A percentile compares a stretch with the other conserved stretches of the same genome.
Conservation (phyloP, 352 stramenopile genomes). For the Globisporangium spiculum region DNA sequence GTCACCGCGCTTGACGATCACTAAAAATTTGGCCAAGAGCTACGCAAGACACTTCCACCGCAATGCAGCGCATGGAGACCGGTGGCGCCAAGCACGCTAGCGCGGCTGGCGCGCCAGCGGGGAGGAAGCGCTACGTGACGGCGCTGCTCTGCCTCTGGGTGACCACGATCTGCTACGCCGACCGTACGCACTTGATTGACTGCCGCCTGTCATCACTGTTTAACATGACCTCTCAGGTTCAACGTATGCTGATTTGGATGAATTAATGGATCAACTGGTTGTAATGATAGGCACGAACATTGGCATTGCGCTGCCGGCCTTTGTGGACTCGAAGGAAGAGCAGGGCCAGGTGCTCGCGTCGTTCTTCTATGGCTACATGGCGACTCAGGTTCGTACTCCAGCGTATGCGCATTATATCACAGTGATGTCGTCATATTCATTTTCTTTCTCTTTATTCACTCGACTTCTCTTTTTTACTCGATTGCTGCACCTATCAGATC, state of each 20-base stretch:
- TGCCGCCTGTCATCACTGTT: neutral
- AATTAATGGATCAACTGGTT: neutral
- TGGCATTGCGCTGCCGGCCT: slow-evolving; percentile 75
- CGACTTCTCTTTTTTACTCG: too few species aligned
- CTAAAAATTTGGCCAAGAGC: neutral
- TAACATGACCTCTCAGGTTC: neutral
- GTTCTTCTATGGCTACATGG: slow-evolving; percentile 89
- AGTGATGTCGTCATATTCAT: neutral
- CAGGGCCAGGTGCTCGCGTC: slow-evolving; percentile 80
- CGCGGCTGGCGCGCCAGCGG: slow-evolving; percentile 2
- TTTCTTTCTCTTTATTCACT: neutral
- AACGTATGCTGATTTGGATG: neutral
- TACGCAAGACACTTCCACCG: neutral
- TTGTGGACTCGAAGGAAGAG: slow-evolving; percentile 69
- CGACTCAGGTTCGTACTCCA: slow-evolving; percentile 53
- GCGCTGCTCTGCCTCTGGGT: slow-evolving; percentile 70
- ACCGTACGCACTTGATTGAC: slow-evolving; percentile 38
- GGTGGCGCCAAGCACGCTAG: neutral
- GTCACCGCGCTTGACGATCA: neutral
- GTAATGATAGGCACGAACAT: slow-evolving; percentile 72
- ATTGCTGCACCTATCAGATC: slow-evolving; percentile 37
- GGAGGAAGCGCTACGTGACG: slow-evolving; percentile 64
- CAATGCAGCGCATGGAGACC: slow-evolving; percentile 1
- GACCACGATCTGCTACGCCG: slow-evolving; percentile 84
- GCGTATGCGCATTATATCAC: too few species aligned